Percentiles rank a stretch among this genome's conserved stretches.
Conservation (phyloP, 208 protist species). For the Wallacemonas sp. region DNA sequence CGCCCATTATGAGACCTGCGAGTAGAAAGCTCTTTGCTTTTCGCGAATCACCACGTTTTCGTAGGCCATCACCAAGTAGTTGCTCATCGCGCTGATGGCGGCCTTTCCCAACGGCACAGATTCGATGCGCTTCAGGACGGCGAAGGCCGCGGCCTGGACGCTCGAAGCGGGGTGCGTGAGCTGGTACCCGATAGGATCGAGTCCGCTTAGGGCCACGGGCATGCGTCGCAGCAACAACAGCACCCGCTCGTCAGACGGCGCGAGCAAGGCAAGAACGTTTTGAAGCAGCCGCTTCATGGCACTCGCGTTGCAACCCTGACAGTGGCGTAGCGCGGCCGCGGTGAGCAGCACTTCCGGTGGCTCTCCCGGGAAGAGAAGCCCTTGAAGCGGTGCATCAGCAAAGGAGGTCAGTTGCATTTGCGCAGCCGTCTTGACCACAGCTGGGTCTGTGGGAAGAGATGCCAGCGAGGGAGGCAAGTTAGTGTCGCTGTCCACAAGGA, state of each 20-base stretch:
- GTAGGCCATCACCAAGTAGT: conserved; percentile 64
- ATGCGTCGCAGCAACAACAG: conserved; percentile 68
- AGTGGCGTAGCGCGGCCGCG: conserved; percentile 52
- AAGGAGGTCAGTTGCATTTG: conserved; percentile 40
- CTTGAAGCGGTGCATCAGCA: conserved; percentile 21
- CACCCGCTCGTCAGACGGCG: conserved; percentile 32
- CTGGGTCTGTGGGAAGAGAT: conserved; percentile 30
- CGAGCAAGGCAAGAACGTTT: conserved; percentile 32
- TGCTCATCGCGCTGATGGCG: conserved; percentile 63
- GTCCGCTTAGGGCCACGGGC: conserved; percentile 52
- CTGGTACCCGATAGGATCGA: conserved; percentile 64
- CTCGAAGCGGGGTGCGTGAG: conserved; percentile 43
- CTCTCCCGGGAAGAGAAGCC: conserved; percentile 41
- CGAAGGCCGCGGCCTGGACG: conserved; percentile 33
- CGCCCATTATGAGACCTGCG: not conserved
- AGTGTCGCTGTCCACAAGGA: conserved; percentile 12
- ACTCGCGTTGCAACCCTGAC: conserved; percentile 21
- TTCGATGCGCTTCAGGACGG: conserved; percentile 48
- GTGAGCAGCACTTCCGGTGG: conserved; percentile 32
- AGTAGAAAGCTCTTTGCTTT: not conserved
- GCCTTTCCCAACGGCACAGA: conserved; percentile 41
- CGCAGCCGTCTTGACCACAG: conserved; percentile 16
- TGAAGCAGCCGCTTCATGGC: conserved; percentile 41
- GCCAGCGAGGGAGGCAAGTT: conserved; percentile 26
- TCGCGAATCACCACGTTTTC: conserved; percentile 26